Percentiles rank a stretch among this genome's conserved stretches.
Conservation (phyloP, 306 rosid genomes). For the Carpinus fangiana region DNA sequence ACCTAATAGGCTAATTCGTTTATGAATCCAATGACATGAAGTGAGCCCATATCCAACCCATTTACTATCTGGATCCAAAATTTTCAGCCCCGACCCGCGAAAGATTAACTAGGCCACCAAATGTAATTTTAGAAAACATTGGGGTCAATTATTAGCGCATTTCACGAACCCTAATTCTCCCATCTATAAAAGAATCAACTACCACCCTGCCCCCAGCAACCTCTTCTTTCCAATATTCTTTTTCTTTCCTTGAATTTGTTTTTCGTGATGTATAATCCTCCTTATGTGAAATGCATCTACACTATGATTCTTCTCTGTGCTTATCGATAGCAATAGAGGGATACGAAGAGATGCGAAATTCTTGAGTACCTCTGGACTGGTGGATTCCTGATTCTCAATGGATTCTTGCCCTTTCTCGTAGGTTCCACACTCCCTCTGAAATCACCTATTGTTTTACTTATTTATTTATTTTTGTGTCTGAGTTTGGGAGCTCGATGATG, state of each 20-base stretch:
- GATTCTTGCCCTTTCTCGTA: conserved; percentile 66
- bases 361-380: conserved; percentile 58
- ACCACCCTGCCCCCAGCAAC: neutral
- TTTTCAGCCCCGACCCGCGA: too few relatives aligned
- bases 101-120: neutral
- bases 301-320: conserved; percentile 48
- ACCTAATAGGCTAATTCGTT: too few relatives aligned
- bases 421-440: conserved; percentile 38
- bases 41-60: too few relatives aligned
- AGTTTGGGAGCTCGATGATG: conserved; percentile 59
- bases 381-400: conserved; percentile 31
- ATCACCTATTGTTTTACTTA: neutral
- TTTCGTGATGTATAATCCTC: neutral
- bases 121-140: neutral
- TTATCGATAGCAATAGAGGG: conserved; percentile 31
- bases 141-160: neutral
- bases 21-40: too few relatives aligned
- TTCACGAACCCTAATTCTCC: neutral
- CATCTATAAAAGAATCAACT: neutral
- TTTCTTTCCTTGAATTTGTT: neutral
- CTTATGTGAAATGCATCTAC: conserved; percentile 24
- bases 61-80: too few relatives aligned
- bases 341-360: conserved; percentile 55
- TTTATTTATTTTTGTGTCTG: neutral
- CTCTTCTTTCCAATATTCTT: too few relatives aligned